Evolutionary conservation across 1,284 basidiomycete genomes (phyloP), one percentile per base, ranked within the genome.

Genomic region (Rhodotorula sp.): DNA sequence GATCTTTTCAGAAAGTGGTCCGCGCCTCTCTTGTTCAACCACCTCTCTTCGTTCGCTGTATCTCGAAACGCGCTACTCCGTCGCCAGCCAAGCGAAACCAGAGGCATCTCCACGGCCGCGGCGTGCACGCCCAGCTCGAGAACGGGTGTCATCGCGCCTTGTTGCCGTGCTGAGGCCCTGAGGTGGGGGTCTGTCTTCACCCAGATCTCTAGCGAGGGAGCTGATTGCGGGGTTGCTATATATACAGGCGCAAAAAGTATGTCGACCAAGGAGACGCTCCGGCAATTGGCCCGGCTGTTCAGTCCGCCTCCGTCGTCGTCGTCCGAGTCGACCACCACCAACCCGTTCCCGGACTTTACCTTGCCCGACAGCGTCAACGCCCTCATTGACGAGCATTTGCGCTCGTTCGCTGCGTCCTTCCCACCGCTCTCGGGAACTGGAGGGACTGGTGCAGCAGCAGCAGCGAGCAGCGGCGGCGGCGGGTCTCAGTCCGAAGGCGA

Each of bases 401-500:
- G 64, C 16, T 56, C 60, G 3, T 73, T 73, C 28, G 72, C 62
- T 5, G 19, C 69, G n/a, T 68, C 69, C 4, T 63, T 73, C 50
- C 67, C 68, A 1, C 61, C 63, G 59, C 47, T 58, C 0, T 12
- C 66, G 7, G 54, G 54, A 28, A 18, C 26, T 16, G 26, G 54
- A 15, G 28, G 16, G 4, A 55, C 26, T 15, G 54, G 54, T 10
- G 54, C 54, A 16, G 28, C 26, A 16, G 28, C 26, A 43, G 38
- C 38, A 43, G 10, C 38, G 38, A 43, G 38, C 38, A 43, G 38
- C 38, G 10, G 38, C 38, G 10, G 52, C 23, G 16, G 43, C 38
- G 63, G 57, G 7, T 57, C 64, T 19, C 69, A 72, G 28, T 55
- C 65, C 2, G 72, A 70, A 28, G 60, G 66, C n/a, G 74, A 76